Conservation (phyloP, 2,329 filamentous ascomycete species). For the Sporothrix humicola region DNA sequence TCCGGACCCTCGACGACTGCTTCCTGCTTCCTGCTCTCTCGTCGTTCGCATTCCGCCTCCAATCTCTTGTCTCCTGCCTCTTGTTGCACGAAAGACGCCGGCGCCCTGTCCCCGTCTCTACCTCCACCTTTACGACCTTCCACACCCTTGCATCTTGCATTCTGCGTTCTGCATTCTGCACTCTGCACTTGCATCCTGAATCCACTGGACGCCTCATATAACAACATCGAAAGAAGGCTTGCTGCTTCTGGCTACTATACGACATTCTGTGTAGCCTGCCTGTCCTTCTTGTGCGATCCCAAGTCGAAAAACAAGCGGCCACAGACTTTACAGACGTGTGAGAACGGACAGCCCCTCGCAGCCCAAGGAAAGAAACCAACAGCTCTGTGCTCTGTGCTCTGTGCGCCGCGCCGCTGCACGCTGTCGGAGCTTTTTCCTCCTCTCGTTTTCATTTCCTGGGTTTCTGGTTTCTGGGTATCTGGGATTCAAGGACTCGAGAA, state of each 20-base stretch:
- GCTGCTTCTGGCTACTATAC: constrained; percentile 26
- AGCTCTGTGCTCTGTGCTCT: constrained; percentile 21
- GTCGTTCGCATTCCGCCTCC: not conserved
- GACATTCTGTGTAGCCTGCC: constrained; percentile 29
- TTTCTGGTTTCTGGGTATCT: constrained; percentile 7
- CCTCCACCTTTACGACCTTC: not conserved
- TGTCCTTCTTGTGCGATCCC: constrained; percentile 18
- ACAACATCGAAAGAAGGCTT: constrained; percentile 7
- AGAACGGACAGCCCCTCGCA: not conserved
- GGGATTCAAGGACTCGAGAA: not conserved
- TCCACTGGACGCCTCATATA: constrained; percentile 20
- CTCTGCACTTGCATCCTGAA: not conserved
- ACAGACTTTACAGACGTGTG: not conserved
- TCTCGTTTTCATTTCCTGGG: constrained; percentile 12
- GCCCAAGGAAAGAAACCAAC: not conserved
- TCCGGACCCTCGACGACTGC: constrained; percentile 6
- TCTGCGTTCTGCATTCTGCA: not conserved
- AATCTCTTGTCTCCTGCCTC: not conserved
- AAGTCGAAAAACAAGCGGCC: not conserved
- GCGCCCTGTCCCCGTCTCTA: not conserved
- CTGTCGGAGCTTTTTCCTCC: constrained; percentile 23
- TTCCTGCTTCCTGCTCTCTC: not conserved
- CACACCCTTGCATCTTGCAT: constrained; percentile 10
- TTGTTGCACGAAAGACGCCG: constrained; percentile 21
- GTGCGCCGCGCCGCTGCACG: constrained; percentile 22